Base-by-base conservation (phyloP, 75 land plant genomes). In the Selaginella moellendorffii region DNA sequence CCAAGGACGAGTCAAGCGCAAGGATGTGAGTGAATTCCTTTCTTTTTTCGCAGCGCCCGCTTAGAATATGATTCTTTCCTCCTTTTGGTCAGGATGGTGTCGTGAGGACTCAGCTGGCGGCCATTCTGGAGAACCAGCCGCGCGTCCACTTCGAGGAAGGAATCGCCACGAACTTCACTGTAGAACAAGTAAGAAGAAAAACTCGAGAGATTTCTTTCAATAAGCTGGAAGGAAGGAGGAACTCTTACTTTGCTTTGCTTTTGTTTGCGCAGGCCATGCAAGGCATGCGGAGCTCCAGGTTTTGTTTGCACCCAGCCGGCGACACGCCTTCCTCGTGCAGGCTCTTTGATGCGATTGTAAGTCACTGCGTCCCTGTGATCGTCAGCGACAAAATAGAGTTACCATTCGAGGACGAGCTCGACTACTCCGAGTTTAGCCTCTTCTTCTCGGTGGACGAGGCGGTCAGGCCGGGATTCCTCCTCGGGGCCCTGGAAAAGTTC, bases 361-460 rank as follows among this genome's bases (percentile, higher is more conserved):
- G 95, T 73, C 97, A 91, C 63, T 91, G 97, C 74, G 85, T 91
- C 21, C 97, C 97, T 62, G 97, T 91, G n/a, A 88, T 91, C 27
- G 80, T 91, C 53, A 91, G 97, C 72, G 95, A 91, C 68, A 74
- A 66, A 22, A 91, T 91, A 63, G 97, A 91, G 74, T 88, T 91
- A 2, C 97, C 97, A 2, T 91, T 64, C 53, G 97, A 91, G 69
- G 79, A 81, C 66, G 97, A 88, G 23, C 52, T 91, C 5, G 84
- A 91, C 69, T 91, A 91, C 75, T 59, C 54, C 0, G 70, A 84
- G 21, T 91, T 91, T 65, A 68, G 82, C 14, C 54, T 91, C 21
- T 85, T 91, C 65, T 83, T 85, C 74, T 91, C 97, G 2, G 69
- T 72, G 2, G 56, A 85, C 30, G 95, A 91, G 71, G 85, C 97